phyloP scores from a whole-genome alignment of 2,329 filamentous ascomycete genomes.

The Xylariaceae sp. region DNA sequence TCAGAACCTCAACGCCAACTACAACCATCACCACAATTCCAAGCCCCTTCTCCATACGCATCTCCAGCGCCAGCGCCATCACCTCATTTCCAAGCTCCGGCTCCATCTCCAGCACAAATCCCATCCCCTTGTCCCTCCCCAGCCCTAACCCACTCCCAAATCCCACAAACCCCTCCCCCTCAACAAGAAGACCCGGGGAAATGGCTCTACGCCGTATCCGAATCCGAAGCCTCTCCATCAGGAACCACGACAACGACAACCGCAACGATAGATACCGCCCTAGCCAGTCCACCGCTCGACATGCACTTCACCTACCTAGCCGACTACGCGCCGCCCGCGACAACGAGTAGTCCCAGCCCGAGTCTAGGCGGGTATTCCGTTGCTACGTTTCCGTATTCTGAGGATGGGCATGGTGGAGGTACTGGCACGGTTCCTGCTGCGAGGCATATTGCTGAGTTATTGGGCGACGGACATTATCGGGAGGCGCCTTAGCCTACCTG shows the following conservation, averaged over 20 bases:
- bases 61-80: not conserved
- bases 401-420: too few species aligned
- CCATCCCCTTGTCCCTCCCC: too few species aligned
- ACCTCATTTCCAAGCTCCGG: too few species aligned
- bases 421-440: too few species aligned
- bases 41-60: too few species aligned
- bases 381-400: too few species aligned
- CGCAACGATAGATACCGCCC: too few species aligned
- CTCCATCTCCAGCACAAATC: not conserved
- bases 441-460: slow-evolving; percentile 26
- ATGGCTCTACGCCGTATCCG: slow-evolving; percentile 5
- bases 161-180: too few species aligned
- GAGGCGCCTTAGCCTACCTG: slow-evolving; percentile 21
- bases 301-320: slow-evolving; percentile 8
- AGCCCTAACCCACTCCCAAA: not conserved
- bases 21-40: not conserved
- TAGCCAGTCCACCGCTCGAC: not conserved
- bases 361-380: too few species aligned
- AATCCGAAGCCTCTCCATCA: not conserved
- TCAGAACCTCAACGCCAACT: not conserved
- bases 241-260: not conserved
- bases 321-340: slow-evolving; percentile 2
- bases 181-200: not conserved
- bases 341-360: not conserved
- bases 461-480: slow-evolving; percentile 33